Evolutionary conservation across 169 alveolate species (phyloP), one percentile per base, ranked within the genome.

Genomic region (Theileria sp.): DNA sequence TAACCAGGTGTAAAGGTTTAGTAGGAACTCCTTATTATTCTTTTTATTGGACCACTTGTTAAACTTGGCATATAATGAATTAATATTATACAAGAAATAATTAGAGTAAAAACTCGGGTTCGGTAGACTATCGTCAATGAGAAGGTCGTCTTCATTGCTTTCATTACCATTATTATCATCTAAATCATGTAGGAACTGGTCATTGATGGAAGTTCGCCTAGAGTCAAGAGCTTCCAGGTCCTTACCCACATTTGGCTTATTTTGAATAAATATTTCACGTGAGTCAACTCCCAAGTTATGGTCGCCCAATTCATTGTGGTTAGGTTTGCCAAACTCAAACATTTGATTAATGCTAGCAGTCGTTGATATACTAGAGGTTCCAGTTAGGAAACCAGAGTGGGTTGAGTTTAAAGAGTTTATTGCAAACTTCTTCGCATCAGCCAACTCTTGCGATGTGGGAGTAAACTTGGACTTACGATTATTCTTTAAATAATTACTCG

Each of bases 391-490:
- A 7, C 54, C 28, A 8, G 25, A 19, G 54, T 26, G 28, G 25
- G 34, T 17, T 10, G 51, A 38, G 44, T 64, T 28, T 36, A 76
- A 34, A 25, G 87, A 80, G 25, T 19, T 73, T 12, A 77, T 69
- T 1, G 90, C 90, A 30, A 84, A 56, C 25, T 71, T 61, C 25
- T 79, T 84, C 8, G 90, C 90, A 26, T 84, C 84, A 17, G 78
- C 86, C 72, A 84, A 21, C 77, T 84, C 90, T 66, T 77, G 71
- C 28, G 66, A 38, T 21, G 77, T 84, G 12, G 90, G 90, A 44
- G 67, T 77, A 69, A 84, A 84, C 54, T 56, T 77, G 0, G 90
- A 84, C 68, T 84, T 84, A 25, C 90, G 68, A 12, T 80, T 84
- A n/a, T 64, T 67, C 79, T 71, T 65, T 68, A 84, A 49, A 54